phyloP scores from a whole-genome alignment of 2,329 filamentous ascomycete genomes.

The Aspergillus persii region DNA sequence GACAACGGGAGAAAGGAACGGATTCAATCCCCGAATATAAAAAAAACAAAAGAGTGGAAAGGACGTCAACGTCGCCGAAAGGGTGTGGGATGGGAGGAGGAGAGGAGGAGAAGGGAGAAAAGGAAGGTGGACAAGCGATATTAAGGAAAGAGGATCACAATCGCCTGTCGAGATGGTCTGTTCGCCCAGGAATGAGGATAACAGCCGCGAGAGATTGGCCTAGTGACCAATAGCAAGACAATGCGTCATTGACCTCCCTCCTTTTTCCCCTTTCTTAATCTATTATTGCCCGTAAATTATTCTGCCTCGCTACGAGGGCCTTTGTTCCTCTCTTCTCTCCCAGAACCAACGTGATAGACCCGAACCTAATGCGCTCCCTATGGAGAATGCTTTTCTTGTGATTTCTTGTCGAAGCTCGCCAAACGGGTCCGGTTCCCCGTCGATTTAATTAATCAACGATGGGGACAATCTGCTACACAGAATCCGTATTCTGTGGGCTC shows the following conservation, averaged over 20 bases:
- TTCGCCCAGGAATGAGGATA: background rate
- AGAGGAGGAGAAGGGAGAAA: conserved; percentile 2
- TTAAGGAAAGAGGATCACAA: background rate
- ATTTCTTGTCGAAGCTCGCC: conserved; percentile 7
- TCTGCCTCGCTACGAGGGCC: background rate
- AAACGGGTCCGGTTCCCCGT: background rate
- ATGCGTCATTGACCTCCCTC: background rate
- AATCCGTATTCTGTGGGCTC: background rate
- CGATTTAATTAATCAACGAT: conserved; percentile 2
- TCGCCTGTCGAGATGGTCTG: conserved; percentile 8
- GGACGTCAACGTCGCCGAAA: conserved; percentile 12
- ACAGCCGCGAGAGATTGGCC: background rate
- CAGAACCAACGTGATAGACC: background rate
- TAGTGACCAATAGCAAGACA: conserved; percentile 2
- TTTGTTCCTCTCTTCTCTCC: background rate
- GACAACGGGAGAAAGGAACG: background rate
- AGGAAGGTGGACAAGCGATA: conserved; percentile 8
- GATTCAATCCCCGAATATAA: conserved; percentile 7
- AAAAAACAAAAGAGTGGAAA: conserved; percentile 12
- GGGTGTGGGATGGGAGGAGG: conserved; percentile 5
- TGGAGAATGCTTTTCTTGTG: conserved; percentile 1
- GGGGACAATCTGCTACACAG: background rate
- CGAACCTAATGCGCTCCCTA: conserved; percentile 10
- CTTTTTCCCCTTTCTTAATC: conserved; percentile 1
- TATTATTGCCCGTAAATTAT: background rate